Evolutionary conservation across 768 basidiomycete species (phyloP).

Genomic region (Cytidiella melzeri): DNA sequence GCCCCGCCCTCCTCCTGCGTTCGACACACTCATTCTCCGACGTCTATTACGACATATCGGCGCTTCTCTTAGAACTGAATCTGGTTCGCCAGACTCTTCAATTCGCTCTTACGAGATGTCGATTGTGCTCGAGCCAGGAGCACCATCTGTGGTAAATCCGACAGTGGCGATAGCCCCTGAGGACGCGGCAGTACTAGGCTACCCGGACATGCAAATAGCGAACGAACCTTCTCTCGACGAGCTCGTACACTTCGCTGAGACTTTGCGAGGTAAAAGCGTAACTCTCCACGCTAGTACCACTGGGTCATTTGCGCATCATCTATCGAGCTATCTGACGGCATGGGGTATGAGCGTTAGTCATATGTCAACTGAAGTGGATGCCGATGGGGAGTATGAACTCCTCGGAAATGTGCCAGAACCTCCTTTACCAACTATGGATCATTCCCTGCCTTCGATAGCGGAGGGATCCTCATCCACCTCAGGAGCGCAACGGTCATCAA

Average conservation of each 20-base stretch:
- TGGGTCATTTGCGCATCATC: slow-evolving; percentile 85
- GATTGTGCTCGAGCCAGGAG: slow-evolving; percentile 57
- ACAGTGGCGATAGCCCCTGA: slow-evolving; percentile 36
- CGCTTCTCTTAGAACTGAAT: slow-evolving; percentile 36
- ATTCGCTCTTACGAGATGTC: slow-evolving; percentile 64
- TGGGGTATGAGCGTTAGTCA: slow-evolving; percentile 96
- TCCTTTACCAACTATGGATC: slow-evolving; percentile 1
- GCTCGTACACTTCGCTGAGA: slow-evolving; percentile 72
- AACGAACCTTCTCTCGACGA: slow-evolving; percentile 79
- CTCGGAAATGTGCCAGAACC: slow-evolving; percentile 6
- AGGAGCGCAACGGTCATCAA: slow-evolving; percentile 7
- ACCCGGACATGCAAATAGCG: slow-evolving; percentile 43
- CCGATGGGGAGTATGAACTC: slow-evolving; percentile 32
- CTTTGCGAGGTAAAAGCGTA: slow-evolving; percentile 76
- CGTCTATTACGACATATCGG: slow-evolving; percentile 56
- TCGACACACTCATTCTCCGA: slow-evolving; percentile 50
- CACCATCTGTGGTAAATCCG: slow-evolving; percentile 36
- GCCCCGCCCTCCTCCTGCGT: slow-evolving; percentile 32
- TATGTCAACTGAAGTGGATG: slow-evolving; percentile 53
- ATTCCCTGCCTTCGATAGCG: background rate
- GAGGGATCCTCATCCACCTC: background rate
- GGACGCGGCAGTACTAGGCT: slow-evolving; percentile 42
- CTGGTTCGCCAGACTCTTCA: slow-evolving; percentile 27
- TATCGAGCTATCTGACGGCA: slow-evolving; percentile 87
- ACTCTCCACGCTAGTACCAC: slow-evolving; percentile 80